phyloP scores from a whole-genome alignment of 208 protist species.

The Porcisia deanei region DNA sequence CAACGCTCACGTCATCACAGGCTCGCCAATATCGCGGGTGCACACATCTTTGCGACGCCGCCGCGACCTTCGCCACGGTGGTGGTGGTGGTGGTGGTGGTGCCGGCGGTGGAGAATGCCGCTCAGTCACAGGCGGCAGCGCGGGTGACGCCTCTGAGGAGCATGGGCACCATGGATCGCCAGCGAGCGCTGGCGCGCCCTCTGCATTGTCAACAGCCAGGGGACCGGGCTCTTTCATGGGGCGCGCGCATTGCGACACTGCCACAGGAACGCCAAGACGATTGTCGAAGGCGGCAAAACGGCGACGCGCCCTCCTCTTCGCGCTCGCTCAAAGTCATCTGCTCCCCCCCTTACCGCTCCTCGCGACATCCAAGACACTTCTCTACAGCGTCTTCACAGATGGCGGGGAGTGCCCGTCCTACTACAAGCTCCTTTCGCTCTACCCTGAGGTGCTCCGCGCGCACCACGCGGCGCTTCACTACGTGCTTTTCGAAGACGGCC shows the following conservation, averaged over 20 bases:
- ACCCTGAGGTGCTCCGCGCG: slow-evolving; percentile 64
- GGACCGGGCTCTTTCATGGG: background rate
- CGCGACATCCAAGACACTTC: slow-evolving; percentile 33
- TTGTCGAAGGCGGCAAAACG: slow-evolving; percentile 26
- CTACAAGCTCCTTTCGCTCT: slow-evolving; percentile 59
- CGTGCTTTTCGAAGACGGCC: slow-evolving; percentile 82
- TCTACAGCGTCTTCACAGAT: slow-evolving; percentile 69
- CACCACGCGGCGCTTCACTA: slow-evolving; percentile 64
- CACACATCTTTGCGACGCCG: slow-evolving; percentile 24
- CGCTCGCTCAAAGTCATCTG: slow-evolving; percentile 43
- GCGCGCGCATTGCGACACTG: background rate
- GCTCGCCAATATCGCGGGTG: slow-evolving; percentile 17
- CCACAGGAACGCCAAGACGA: background rate
- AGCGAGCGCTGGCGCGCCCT: background rate
- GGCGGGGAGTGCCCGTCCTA: slow-evolving; percentile 70
- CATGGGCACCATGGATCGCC: background rate
- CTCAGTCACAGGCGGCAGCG: background rate
- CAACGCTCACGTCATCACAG: slow-evolving; percentile 18
- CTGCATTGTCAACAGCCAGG: background rate
- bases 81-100: slow-evolving; percentile 1
- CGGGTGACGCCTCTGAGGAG: background rate
- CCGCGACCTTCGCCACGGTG: slow-evolving; percentile 15
- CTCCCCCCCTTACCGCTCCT: slow-evolving; percentile 32
- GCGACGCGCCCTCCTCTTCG: slow-evolving; percentile 40
- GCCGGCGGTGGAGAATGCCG: background rate